Evolutionary conservation across 2,329 filamentous ascomycete genomes (phyloP).

Genomic region (Plenodomus biglobosus): DNA sequence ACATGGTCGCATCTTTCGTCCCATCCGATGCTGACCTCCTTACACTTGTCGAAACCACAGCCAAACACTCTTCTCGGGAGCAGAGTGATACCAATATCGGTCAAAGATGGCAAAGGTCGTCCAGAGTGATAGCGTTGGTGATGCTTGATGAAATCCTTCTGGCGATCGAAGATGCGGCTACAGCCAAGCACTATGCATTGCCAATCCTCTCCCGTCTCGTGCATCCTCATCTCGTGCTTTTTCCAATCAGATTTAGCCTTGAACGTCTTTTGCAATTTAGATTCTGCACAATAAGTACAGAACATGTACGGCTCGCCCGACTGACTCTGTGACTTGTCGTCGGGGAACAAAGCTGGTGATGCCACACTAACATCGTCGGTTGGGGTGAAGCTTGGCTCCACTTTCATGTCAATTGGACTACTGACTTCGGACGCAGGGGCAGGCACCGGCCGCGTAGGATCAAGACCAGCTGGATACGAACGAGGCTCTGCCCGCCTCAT

Average conservation of each 20-base stretch:
- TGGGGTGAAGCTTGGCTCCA: conserved; percentile 34
- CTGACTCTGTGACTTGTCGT: conserved; percentile 26
- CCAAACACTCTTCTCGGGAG: conserved; percentile 40
- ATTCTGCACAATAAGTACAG: conserved; percentile 43
- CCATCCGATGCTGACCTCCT: conserved; percentile 44
- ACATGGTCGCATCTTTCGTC: conserved; percentile 45
- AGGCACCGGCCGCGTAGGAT: conserved; percentile 37
- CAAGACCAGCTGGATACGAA: conserved; percentile 38
- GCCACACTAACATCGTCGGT: conserved; percentile 38
- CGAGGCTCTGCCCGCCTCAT: conserved; percentile 36
- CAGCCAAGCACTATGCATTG: conserved; percentile 40
- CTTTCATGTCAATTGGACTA: conserved; percentile 35
- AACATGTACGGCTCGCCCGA: conserved; percentile 42
- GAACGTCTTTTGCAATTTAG: conserved; percentile 40
- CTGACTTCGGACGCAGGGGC: conserved; percentile 34
- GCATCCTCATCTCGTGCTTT: conserved; percentile 45
- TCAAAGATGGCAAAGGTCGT: conserved; percentile 38
- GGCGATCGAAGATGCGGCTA: conserved; percentile 40
- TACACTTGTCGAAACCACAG: conserved; percentile 45
- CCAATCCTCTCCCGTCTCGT: conserved; percentile 46
- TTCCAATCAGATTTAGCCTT: conserved; percentile 46
- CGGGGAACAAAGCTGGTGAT: conserved; percentile 23
- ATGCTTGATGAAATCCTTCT: conserved; percentile 43
- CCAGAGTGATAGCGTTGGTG: conserved; percentile 43
- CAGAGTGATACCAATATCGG: conserved; percentile 38